Evolutionary conservation across 768 basidiomycete species (phyloP).

Genomic region (Mrakia hoshinonis): DNA sequence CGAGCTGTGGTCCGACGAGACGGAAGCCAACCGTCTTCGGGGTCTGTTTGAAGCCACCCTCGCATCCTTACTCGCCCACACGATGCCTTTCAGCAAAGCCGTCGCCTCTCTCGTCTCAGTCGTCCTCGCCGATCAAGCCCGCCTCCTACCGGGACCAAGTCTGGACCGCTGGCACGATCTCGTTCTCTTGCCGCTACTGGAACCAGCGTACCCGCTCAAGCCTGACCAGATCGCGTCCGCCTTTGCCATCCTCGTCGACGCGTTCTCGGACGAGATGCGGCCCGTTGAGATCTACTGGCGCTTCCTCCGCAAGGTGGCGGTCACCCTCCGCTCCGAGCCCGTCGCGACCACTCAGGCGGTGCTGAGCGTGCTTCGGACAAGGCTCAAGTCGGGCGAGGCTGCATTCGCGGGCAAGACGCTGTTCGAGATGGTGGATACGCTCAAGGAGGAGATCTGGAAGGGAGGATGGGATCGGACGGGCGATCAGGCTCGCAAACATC

Average conservation of each 20-base stretch:
- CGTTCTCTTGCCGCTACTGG: neutral
- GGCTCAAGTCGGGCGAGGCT: neutral
- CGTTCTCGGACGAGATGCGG: neutral
- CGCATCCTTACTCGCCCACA: too few relatives aligned
- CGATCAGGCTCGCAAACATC: neutral
- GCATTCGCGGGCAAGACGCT: neutral
- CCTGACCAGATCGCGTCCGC: neutral
- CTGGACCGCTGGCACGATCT: neutral
- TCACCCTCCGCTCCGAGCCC: neutral
- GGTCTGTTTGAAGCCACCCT: too few relatives aligned
- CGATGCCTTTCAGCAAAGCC: neutral
- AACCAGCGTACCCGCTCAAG: neutral
- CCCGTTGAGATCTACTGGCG: conserved; percentile 3
- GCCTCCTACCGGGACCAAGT: neutral
- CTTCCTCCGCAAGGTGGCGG: neutral
- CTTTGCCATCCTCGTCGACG: neutral
- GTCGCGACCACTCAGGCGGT: neutral
- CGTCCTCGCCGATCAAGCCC: neutral
- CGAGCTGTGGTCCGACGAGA: too few relatives aligned
- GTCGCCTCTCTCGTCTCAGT: neutral
- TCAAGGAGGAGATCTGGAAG: neutral
- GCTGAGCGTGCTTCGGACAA: neutral
- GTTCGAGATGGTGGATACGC: neutral
- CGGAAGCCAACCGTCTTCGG: too few relatives aligned
- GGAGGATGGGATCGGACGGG: neutral